Percentiles rank a stretch among this genome's conserved stretches.
Evolutionary conservation across 306 rosid species (phyloP).

Genomic region (Pueraria montana): DNA sequence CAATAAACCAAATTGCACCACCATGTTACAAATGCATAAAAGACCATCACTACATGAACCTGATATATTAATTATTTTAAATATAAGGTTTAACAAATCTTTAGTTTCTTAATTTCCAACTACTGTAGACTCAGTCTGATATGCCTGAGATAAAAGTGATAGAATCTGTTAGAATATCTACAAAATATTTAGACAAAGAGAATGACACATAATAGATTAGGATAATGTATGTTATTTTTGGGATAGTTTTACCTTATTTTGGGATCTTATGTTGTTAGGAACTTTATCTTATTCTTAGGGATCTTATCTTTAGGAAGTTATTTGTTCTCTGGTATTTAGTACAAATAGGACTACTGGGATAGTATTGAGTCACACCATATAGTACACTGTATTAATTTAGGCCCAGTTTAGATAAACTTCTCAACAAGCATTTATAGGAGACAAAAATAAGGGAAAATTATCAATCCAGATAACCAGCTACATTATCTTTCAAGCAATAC

Average conservation of each 20-base stretch:
- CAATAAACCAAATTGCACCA: slow-evolving; percentile 1
- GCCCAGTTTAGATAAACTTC: neutral
- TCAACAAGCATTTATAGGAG: neutral
- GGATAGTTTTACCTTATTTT: neutral
- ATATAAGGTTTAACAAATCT: slow-evolving; percentile 3
- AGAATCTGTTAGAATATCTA: neutral
- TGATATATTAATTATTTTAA: neutral
- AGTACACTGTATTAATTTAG: neutral
- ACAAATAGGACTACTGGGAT: too few relatives aligned
- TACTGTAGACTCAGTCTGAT: neutral
- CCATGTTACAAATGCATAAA: slow-evolving; percentile 22
- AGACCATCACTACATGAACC: slow-evolving; percentile 30
- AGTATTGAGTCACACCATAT: too few relatives aligned
- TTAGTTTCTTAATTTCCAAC: slow-evolving; percentile 21
- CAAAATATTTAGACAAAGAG: neutral
- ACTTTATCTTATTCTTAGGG: neutral
- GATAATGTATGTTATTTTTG: neutral
- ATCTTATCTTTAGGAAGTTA: neutral
- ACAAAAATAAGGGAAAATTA: neutral
- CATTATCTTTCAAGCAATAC: neutral
- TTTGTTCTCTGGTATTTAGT: neutral
- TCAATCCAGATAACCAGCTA: neutral
- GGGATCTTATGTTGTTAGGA: neutral
- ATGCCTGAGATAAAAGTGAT: neutral
- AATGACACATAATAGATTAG: neutral